Conservation (phyloP, 805 yeast genomes). For the Blastobotrys terrestris region DNA sequence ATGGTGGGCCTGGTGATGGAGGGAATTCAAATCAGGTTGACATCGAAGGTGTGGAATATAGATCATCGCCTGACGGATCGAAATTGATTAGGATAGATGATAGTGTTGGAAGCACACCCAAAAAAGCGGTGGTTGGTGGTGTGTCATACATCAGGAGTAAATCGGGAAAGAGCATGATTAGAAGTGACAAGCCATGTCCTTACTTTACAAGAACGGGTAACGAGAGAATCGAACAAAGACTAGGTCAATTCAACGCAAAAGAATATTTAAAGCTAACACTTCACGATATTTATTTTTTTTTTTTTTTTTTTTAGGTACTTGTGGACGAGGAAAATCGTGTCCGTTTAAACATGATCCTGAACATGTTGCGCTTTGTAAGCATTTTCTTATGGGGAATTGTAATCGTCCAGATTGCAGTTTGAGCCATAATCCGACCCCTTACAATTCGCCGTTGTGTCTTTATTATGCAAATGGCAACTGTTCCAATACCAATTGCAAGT, state of each 20-base stretch:
- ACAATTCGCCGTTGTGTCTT: slow-evolving; percentile 55
- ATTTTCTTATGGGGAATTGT: slow-evolving; percentile 45
- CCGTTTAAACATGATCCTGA: slow-evolving; percentile 45
- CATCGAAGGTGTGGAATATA: slow-evolving; percentile 24
- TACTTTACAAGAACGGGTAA: slow-evolving; percentile 27
- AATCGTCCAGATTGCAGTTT: slow-evolving; percentile 42
- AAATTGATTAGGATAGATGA: slow-evolving; percentile 15
- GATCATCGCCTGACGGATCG: slow-evolving; percentile 17
- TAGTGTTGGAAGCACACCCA: slow-evolving; percentile 13
- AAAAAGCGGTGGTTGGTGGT: slow-evolving; percentile 22
- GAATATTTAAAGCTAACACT: not conserved
- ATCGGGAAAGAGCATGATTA: slow-evolving; percentile 15
- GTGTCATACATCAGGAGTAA: slow-evolving; percentile 21
- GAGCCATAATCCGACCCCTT: slow-evolving; percentile 52
- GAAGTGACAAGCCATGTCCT: slow-evolving; percentile 23
- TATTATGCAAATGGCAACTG: slow-evolving; percentile 46
- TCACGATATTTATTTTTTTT: not conserved
- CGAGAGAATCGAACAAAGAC: not conserved
- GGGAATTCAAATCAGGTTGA: slow-evolving; percentile 7
- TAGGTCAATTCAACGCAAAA: not conserved
- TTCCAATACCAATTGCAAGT: slow-evolving; percentile 45
- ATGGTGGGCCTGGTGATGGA: not conserved
- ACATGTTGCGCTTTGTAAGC: slow-evolving; percentile 51
- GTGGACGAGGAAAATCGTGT: slow-evolving; percentile 49
- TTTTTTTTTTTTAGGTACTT: slow-evolving; percentile 37